phyloP scores from a whole-genome alignment of 768 basidiomycete genomes.

The Naganishia vaughanmartiniae region DNA sequence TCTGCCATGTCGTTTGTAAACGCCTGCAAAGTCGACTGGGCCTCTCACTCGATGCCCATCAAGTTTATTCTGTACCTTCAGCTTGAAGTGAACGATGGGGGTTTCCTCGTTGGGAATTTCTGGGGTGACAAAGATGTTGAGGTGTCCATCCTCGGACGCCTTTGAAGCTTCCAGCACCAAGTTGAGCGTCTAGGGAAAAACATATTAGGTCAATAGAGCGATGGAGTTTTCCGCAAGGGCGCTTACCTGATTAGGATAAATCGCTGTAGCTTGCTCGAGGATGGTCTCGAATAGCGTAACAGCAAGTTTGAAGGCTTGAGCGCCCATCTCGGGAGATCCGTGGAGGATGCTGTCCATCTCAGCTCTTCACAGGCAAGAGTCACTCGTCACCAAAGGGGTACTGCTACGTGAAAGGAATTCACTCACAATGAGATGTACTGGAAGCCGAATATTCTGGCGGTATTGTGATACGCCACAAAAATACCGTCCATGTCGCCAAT shows the following conservation, averaged over 20 bases:
- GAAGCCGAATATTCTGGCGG: constrained; percentile 81
- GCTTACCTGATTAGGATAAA: constrained; percentile 68
- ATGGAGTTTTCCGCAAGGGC: background rate
- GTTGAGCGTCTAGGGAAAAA: constrained; percentile 56
- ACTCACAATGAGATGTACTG: constrained; percentile 74
- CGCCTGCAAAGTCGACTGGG: constrained; percentile 51
- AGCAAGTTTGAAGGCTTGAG: constrained; percentile 72
- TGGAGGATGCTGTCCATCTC: constrained; percentile 85
- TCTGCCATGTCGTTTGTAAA: constrained; percentile 32
- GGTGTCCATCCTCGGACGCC: background rate
- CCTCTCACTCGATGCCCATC: constrained; percentile 54
- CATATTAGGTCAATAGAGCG: background rate
- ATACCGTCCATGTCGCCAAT: constrained; percentile 98
- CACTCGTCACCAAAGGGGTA: background rate
- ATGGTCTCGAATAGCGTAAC: constrained; percentile 69
- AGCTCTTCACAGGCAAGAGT: constrained; percentile 41
- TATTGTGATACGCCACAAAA: constrained; percentile 62
- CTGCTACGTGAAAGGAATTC: background rate
- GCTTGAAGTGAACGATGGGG: constrained; percentile 53
- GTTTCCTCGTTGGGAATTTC: constrained; percentile 3
- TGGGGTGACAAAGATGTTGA: constrained; percentile 22
- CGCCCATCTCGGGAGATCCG: constrained; percentile 64
- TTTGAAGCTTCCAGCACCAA: constrained; percentile 46
- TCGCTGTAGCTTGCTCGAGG: constrained; percentile 59
- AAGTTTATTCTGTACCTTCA: constrained; percentile 58